Evolutionary conservation across 139 green algal species (phyloP).

Genomic region (Picochlorum sp.): DNA sequence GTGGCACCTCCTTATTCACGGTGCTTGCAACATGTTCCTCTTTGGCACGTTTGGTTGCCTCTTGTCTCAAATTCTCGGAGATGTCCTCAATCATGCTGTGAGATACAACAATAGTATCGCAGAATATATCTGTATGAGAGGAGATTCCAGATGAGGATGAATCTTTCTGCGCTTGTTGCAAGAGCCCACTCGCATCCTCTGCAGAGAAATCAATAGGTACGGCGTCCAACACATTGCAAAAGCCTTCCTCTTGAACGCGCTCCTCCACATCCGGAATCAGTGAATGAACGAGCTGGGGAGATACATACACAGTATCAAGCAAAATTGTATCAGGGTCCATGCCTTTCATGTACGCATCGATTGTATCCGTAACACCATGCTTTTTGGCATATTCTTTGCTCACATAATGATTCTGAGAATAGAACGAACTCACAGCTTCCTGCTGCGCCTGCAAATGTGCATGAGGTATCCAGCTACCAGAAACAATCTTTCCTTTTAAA

Average conservation of each 20-base stretch:
- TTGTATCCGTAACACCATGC: conserved; percentile 40
- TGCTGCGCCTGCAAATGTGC: conserved; percentile 53
- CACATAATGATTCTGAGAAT: conserved; percentile 72
- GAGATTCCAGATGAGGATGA: not conserved
- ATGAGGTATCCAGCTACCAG: conserved; percentile 62
- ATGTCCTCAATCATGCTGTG: too few relatives aligned
- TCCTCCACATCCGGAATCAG: conserved; percentile 25
- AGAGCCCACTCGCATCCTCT: conserved; percentile 1
- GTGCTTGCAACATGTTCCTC: not conserved
- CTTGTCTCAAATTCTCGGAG: not conserved
- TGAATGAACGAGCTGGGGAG: conserved; percentile 36
- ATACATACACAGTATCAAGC: conserved; percentile 55
- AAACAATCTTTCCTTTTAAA: conserved; percentile 45
- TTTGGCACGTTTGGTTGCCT: not conserved
- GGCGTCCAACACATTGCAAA: not conserved
- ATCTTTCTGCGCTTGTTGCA: not conserved
- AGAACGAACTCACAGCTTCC: conserved; percentile 60
- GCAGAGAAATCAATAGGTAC: not conserved
- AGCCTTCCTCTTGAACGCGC: conserved; percentile 12
- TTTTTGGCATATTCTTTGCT: conserved; percentile 57
- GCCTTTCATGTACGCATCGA: conserved; percentile 35
- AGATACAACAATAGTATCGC: not conserved
- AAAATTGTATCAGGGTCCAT: conserved; percentile 54
- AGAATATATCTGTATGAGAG: not conserved
- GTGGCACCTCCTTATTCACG: not conserved